Evolutionary conservation across 1,139 yeast genomes (phyloP).

Genomic region (Kodamaea anthophila): DNA sequence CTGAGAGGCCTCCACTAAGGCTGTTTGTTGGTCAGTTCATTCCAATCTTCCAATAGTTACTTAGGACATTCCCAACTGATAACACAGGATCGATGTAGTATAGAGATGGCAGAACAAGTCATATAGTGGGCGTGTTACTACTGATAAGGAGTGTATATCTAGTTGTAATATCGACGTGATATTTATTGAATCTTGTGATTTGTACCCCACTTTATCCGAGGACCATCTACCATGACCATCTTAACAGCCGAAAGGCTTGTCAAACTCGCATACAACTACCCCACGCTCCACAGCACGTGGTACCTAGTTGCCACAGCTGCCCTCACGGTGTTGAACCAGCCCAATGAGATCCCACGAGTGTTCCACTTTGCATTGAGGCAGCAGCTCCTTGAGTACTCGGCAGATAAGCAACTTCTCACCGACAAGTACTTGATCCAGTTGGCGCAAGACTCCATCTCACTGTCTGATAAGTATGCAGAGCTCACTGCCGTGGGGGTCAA

Average conservation of each 20-base stretch:
- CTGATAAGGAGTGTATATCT: too few species aligned
- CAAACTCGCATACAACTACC: slow-evolving; percentile 50
- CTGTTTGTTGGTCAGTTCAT: too few species aligned
- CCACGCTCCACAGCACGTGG: slow-evolving; percentile 51
- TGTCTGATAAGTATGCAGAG: slow-evolving; percentile 35
- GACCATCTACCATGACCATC: slow-evolving; percentile 12
- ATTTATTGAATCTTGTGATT: too few species aligned
- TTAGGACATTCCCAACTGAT: slow-evolving; percentile 4
- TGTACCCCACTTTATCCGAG: too few species aligned
- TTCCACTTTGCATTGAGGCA: slow-evolving; percentile 68
- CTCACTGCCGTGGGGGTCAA: slow-evolving; percentile 39
- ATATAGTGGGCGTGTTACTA: too few species aligned
- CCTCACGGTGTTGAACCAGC: slow-evolving; percentile 73
- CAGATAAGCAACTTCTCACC: slow-evolving; percentile 24
- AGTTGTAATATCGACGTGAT: too few species aligned
- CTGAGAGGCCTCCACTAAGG: too few species aligned
- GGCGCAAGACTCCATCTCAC: slow-evolving; percentile 37
- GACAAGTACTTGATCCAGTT: slow-evolving; percentile 24
- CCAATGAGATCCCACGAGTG: slow-evolving; percentile 70
- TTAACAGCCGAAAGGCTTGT: slow-evolving; percentile 61
- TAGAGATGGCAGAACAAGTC: too few species aligned
- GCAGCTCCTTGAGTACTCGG: slow-evolving; percentile 31
- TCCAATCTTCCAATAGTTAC: too few species aligned
- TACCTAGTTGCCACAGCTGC: slow-evolving; percentile 76
- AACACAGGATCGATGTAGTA: too few species aligned